phyloP scores from a whole-genome alignment of 2,329 filamentous ascomycete species.

The Pestalotiopsis sp. region DNA sequence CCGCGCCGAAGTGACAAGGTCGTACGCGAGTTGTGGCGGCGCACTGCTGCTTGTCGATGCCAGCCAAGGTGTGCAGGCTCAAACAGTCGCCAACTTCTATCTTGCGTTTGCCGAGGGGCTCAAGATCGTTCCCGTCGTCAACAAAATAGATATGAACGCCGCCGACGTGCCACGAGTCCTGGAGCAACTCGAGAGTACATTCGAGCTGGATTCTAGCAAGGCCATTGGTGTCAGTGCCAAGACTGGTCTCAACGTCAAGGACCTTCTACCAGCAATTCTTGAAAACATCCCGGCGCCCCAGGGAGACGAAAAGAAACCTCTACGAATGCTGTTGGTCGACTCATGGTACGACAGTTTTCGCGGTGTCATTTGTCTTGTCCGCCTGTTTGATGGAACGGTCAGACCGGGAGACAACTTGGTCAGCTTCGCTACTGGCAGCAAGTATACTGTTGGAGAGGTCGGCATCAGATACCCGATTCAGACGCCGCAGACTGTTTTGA shows the following conservation, averaged over 20 bases:
- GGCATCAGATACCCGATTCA: constrained; percentile 94
- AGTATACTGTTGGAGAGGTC: constrained; percentile 93
- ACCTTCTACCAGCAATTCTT: constrained; percentile 83
- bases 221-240: constrained; percentile 83
- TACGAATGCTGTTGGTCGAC: constrained; percentile 88
- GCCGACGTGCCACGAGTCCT: constrained; percentile 86
- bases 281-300: constrained; percentile 80
- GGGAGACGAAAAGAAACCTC: constrained; percentile 72
- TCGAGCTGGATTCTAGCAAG: constrained; percentile 81
- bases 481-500: constrained; percentile 76
- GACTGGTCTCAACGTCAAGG: constrained; percentile 84
- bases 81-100: constrained; percentile 98
- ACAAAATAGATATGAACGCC: constrained; percentile 92
- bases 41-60: constrained; percentile 92
- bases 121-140: constrained; percentile 85
- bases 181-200: constrained; percentile 81
- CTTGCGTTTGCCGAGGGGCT: constrained; percentile 92
- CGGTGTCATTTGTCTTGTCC: constrained; percentile 87
- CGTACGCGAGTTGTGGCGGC: constrained; percentile 94
- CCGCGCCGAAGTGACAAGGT: constrained; percentile 90
- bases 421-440: constrained; percentile 84
- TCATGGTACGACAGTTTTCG: constrained; percentile 98
- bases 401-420: constrained; percentile 82
- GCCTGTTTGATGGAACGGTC: constrained; percentile 87
- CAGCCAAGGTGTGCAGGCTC: constrained; percentile 93